Conservation (phyloP, 2,329 filamentous ascomycete species). For the Fusarium hostae region DNA sequence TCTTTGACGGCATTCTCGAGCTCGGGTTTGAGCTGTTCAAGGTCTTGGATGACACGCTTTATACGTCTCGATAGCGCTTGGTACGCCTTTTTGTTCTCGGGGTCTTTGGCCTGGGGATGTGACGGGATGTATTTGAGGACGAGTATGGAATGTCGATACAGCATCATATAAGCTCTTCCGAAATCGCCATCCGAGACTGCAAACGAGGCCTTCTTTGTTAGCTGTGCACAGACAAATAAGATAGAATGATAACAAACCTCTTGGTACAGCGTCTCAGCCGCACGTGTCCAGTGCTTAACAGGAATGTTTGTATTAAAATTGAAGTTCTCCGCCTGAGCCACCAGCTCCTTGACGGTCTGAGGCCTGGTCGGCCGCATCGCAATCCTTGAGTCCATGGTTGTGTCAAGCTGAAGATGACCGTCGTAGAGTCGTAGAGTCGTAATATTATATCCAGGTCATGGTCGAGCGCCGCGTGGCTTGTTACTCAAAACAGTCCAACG, state of each 20-base stretch:
- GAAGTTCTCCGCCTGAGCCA: conserved; percentile 79
- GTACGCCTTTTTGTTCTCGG: conserved; percentile 72
- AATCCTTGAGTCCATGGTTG: conserved; percentile 46
- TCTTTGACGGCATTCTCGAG: conserved; percentile 77
- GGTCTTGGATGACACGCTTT: conserved; percentile 69
- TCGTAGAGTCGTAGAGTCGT: conserved; percentile 17
- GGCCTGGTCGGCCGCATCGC: conserved; percentile 61
- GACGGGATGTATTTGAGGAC: conserved; percentile 77
- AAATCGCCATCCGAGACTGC: conserved; percentile 89
- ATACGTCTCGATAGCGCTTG: conserved; percentile 61
- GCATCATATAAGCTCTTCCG: conserved; percentile 87
- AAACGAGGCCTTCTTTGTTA: conserved; percentile 74
- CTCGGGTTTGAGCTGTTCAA: conserved; percentile 83
- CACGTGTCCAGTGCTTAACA: conserved; percentile 83
- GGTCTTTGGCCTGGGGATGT: conserved; percentile 79
- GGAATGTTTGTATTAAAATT: conserved; percentile 82
- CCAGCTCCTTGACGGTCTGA: conserved; percentile 78
- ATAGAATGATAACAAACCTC: conserved; percentile 67
- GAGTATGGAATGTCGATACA: conserved; percentile 90
- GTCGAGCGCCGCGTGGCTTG: conserved; percentile 23
- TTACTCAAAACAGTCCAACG: conserved; percentile 9
- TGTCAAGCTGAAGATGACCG: background rate
- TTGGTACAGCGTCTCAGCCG: conserved; percentile 80
- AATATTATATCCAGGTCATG: conserved; percentile 29
- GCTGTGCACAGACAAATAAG: background rate